These are phyloP conservation scores for Abrus pulchellus DNA, from an alignment of 306 rosid species.

Conservation along the genomic window DNA sequence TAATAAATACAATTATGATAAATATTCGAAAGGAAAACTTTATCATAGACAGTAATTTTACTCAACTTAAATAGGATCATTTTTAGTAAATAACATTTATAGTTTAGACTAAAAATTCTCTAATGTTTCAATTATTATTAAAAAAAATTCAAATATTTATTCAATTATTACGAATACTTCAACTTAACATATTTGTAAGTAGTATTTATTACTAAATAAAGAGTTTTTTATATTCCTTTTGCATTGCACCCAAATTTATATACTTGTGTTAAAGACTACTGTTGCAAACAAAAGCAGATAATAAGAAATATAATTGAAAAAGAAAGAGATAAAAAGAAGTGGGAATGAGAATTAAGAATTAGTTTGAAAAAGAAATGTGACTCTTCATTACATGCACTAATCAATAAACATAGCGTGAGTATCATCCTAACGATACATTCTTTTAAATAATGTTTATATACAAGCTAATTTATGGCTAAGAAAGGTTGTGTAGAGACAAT, in stretches of 20 bases:
- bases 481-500: background rate
- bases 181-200: background rate
- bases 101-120: too few relatives aligned
- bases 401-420: background rate
- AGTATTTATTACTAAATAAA: background rate
- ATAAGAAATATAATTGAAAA: background rate
- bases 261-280: background rate
- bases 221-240: background rate
- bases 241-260: background rate
- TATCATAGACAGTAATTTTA: too few relatives aligned
- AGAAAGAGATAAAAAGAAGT: background rate
- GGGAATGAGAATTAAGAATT: background rate
- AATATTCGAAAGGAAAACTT: too few relatives aligned
- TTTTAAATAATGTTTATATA: background rate
- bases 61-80: too few relatives aligned
- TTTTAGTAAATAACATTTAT: too few relatives aligned
- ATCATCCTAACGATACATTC: background rate
- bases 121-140: too few relatives aligned
- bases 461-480: background rate
- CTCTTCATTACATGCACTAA: background rate
- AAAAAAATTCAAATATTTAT: too few relatives aligned
- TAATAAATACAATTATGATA: too few relatives aligned
- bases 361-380: background rate
- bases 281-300: background rate
- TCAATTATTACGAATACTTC: background rate